Evolutionary conservation across 1,284 basidiomycete species (phyloP).

Genomic region (Retiboletus flavoniger): DNA sequence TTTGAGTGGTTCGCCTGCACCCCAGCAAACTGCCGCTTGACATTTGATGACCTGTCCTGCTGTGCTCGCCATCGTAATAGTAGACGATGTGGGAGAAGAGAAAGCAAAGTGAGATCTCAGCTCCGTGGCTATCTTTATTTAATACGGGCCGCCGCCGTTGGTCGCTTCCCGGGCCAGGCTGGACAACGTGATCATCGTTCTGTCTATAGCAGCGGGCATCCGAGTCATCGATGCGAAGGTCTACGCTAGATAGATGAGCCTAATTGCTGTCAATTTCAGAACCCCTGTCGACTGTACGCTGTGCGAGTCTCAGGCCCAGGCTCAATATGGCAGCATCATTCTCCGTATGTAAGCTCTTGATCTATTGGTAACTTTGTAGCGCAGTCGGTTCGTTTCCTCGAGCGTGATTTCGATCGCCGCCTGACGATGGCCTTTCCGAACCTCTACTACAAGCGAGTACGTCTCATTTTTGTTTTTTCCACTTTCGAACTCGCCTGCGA

Average conservation of each 20-base stretch:
- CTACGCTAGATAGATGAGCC: conserved; percentile 2
- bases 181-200: conserved; percentile 13
- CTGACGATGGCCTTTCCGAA: conserved; percentile 66
- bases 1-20: conserved; percentile 83
- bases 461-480: conserved; percentile 7
- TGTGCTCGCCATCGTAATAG: conserved; percentile 59
- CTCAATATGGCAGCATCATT: not conserved
- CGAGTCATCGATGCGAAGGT: conserved; percentile 11
- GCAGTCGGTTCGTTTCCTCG: not conserved
- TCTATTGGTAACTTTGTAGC: no score
- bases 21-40: conserved; percentile 97
- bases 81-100: conserved; percentile 13
- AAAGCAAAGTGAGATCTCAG: not conserved
- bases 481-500: not conserved
- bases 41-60: conserved; percentile 81
- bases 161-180: not conserved
- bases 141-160: not conserved
- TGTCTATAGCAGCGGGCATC: not conserved
- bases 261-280: not conserved
- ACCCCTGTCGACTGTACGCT: not conserved
- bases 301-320: not conserved
- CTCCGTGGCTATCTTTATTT: conserved; percentile 1
- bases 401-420: not conserved
- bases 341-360: not conserved
- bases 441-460: conserved; percentile 76